Evolutionary conservation across 2,329 filamentous ascomycete genomes (phyloP).

Genomic region (Aspergillus puulaauensis): DNA sequence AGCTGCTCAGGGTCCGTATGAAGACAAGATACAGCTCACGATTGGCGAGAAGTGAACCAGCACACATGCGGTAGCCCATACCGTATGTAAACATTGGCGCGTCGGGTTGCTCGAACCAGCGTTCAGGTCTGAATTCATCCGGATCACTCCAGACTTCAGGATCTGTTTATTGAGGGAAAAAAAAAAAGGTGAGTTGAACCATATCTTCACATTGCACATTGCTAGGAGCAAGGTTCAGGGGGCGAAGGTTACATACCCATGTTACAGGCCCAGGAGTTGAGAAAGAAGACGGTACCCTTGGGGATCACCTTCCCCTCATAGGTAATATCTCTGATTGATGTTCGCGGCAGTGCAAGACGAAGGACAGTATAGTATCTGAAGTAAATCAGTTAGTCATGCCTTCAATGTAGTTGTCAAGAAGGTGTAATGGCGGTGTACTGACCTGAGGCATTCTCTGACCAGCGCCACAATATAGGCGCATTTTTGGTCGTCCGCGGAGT

Average conservation of each 20-base stretch:
- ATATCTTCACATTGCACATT: neutral
- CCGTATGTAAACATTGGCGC: slow-evolving; percentile 66
- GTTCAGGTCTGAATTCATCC: slow-evolving; percentile 59
- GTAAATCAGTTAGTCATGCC: neutral
- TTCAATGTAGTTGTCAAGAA: neutral
- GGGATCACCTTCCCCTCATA: slow-evolving; percentile 61
- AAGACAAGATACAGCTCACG: slow-evolving; percentile 65
- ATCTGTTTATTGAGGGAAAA: slow-evolving; percentile 35
- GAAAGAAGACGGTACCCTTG: slow-evolving; percentile 62
- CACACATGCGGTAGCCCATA: slow-evolving; percentile 67
- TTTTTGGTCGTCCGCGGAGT: slow-evolving; percentile 62
- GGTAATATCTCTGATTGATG: slow-evolving; percentile 59
- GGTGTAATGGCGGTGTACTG: neutral
- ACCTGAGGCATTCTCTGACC: slow-evolving; percentile 61
- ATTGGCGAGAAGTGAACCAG: slow-evolving; percentile 62
- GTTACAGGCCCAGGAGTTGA: slow-evolving; percentile 69
- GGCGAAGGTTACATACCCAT: slow-evolving; percentile 53
- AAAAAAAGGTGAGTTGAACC: neutral
- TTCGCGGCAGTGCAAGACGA: slow-evolving; percentile 61
- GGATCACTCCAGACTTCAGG: slow-evolving; percentile 59
- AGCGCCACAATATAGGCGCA: slow-evolving; percentile 64
- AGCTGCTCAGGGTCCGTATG: slow-evolving; percentile 61
- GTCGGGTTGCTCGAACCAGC: slow-evolving; percentile 64
- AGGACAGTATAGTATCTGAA: slow-evolving; percentile 61
- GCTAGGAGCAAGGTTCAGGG: neutral